phyloP scores from a whole-genome alignment of 2,329 filamentous ascomycete species.

The Gyromitra esculenta region DNA sequence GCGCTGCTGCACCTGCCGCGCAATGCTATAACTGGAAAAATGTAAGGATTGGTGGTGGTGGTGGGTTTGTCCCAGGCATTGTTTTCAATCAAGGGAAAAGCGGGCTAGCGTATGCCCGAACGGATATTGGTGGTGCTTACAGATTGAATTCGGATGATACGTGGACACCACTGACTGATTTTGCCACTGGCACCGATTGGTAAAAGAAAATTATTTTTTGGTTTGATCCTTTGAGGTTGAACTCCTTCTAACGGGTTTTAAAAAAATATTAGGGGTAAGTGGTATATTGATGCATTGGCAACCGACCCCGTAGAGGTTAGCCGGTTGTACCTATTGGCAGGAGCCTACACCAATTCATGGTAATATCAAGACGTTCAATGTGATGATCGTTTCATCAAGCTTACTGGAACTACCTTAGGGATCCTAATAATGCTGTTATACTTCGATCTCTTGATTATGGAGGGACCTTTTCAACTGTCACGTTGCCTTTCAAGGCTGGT shows the following conservation, averaged over 20 bases:
- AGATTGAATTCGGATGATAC: constrained; percentile 67
- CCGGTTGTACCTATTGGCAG: constrained; percentile 67
- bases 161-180: constrained; percentile 68
- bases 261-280: constrained; percentile 63
- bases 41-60: constrained; percentile 67
- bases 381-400: background rate
- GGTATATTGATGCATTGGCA: constrained; percentile 69
- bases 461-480: constrained; percentile 65
- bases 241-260: constrained; percentile 16
- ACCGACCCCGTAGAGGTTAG: constrained; percentile 67
- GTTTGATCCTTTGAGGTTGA: background rate
- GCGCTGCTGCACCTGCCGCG: constrained; percentile 48
- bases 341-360: constrained; percentile 71
- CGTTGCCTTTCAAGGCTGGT: constrained; percentile 69
- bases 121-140: constrained; percentile 69
- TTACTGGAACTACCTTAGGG: constrained; percentile 58
- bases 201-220: constrained; percentile 51
- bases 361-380: constrained; percentile 56
- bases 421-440: constrained; percentile 68
- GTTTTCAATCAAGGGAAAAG: constrained; percentile 65
- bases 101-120: constrained; percentile 67
- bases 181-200: constrained; percentile 64
- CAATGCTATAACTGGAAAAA: constrained; percentile 63
- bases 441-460: constrained; percentile 68
- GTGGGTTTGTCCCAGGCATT: constrained; percentile 68